phyloP scores from a whole-genome alignment of 352 stramenopile genomes.

The Peronospora farinosa region DNA sequence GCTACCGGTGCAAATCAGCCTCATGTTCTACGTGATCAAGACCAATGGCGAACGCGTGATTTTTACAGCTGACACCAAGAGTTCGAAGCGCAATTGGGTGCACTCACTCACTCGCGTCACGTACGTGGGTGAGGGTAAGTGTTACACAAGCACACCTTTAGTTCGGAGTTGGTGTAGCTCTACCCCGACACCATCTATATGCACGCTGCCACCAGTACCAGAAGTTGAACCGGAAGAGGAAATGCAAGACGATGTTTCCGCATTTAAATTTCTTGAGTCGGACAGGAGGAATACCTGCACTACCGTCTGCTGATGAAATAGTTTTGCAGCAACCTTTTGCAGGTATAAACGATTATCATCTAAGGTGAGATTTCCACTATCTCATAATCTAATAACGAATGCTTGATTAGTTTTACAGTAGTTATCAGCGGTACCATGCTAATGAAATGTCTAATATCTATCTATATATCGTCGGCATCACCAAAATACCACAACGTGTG shows the following conservation, averaged over 20 bases:
- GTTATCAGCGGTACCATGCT: too few relatives aligned
- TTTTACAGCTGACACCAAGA: constrained; percentile 41
- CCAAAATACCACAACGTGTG: too few relatives aligned
- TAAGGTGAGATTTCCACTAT: neutral
- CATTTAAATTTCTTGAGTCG: constrained; percentile 5
- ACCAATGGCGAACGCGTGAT: constrained; percentile 56
- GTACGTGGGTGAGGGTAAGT: constrained; percentile 41
- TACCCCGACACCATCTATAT: constrained; percentile 7
- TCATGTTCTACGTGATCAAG: constrained; percentile 69
- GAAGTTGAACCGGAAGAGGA: constrained; percentile 26
- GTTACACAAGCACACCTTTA: constrained; percentile 9
- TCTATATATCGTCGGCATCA: too few relatives aligned
- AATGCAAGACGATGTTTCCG: constrained; percentile 7
- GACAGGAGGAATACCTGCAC: constrained; percentile 28
- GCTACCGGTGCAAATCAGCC: constrained; percentile 38
- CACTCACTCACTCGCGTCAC: constrained; percentile 42
- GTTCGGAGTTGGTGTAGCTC: constrained; percentile 22
- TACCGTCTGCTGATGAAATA: constrained; percentile 14
- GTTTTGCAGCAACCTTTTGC: constrained; percentile 9
- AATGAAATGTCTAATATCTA: too few relatives aligned
- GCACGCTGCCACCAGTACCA: constrained; percentile 16
- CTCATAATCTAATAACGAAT: neutral
- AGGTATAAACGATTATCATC: constrained; percentile 9
- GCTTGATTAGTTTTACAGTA: too few relatives aligned
- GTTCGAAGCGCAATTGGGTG: constrained; percentile 51